Evolutionary conservation across 371 early-diverging fungal genomes (phyloP).

Genomic region (Mortierella sp.): DNA sequence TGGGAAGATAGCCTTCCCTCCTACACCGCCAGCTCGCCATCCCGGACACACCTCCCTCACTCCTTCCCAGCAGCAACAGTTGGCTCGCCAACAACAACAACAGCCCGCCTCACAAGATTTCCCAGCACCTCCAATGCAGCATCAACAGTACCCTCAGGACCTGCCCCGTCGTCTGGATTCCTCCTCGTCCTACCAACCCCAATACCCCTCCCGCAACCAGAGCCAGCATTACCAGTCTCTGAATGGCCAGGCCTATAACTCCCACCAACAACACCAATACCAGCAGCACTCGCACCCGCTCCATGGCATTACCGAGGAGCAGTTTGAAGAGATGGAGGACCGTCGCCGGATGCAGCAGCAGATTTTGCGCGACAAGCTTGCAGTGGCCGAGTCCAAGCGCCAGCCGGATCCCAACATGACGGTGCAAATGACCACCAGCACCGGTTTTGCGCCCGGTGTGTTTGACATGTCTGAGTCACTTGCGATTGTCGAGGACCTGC

Average conservation of each 20-base stretch:
- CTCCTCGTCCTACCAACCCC: conserved; percentile 17
- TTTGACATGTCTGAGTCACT: conserved; percentile 58
- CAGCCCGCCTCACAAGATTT: not conserved
- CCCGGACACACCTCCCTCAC: conserved; percentile 16
- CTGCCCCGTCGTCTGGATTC: conserved; percentile 22
- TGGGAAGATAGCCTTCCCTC: conserved; percentile 22
- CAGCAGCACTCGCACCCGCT: not conserved
- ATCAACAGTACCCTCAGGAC: conserved; percentile 20
- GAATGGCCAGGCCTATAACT: conserved; percentile 20
- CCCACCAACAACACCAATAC: conserved; percentile 22
- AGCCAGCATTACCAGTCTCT: conserved; percentile 44
- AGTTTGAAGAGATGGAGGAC: conserved; percentile 50
- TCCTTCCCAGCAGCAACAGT: conserved; percentile 14
- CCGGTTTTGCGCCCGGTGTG: conserved; percentile 48
- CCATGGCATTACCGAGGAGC: conserved; percentile 37
- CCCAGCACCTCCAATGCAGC: conserved; percentile 12
- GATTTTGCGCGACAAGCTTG: conserved; percentile 45
- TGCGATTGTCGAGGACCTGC: conserved; percentile 54
- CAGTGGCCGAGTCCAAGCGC: conserved; percentile 25
- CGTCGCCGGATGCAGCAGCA: conserved; percentile 55
- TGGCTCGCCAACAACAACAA: conserved; percentile 4
- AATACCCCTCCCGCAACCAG: conserved; percentile 47
- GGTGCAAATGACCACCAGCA: conserved; percentile 44
- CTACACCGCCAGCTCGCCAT: conserved; percentile 25
- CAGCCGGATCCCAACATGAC: conserved; percentile 40